These are phyloP conservation scores for Pseudonitzschia multistriata DNA, from an alignment of 108 stramenopile species.

Conservation along the genomic window DNA sequence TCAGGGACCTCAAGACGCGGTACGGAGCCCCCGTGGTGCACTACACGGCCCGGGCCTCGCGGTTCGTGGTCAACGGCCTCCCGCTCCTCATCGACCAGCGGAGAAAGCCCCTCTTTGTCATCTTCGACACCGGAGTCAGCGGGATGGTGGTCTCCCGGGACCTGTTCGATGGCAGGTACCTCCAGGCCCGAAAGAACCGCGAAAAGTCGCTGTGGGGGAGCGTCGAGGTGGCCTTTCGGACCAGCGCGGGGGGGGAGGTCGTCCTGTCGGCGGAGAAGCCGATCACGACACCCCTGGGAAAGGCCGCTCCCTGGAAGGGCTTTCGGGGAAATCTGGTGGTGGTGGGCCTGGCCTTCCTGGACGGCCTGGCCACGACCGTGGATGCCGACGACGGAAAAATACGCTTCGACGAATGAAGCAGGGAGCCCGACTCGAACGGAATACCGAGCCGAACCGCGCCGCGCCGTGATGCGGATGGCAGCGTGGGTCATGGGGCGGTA, in stretches of 20 bases:
- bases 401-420: not conserved
- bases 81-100: slow-evolving; percentile 18
- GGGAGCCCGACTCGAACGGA: no score
- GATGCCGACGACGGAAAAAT: slow-evolving; percentile 46
- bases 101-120: slow-evolving; percentile 44
- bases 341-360: slow-evolving; percentile 50
- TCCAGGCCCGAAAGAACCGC: slow-evolving; percentile 37
- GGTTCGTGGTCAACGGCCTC: slow-evolving; percentile 41
- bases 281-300: slow-evolving; percentile 48
- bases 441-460: no score
- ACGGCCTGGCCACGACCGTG: slow-evolving; percentile 36
- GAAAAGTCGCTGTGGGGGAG: slow-evolving; percentile 56
- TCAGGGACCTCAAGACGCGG: slow-evolving; percentile 36
- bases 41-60: slow-evolving; percentile 37
- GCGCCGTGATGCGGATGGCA: no score
- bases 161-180: slow-evolving; percentile 52
- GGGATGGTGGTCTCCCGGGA: slow-evolving; percentile 60
- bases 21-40: slow-evolving; percentile 52
- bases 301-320: slow-evolving; percentile 44
- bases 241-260: slow-evolving; percentile 15
- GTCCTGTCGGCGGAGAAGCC: slow-evolving; percentile 41
- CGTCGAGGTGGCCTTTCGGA: slow-evolving; percentile 45
- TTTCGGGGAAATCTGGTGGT: slow-evolving; percentile 51
- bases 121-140: slow-evolving; percentile 68
- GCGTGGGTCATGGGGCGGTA: no score